A percentile compares a stretch with the other conserved stretches of the same genome.
These are phyloP conservation scores for Ramaria rubella DNA, from an alignment of 768 basidiomycete species.

Conservation along the genomic window DNA sequence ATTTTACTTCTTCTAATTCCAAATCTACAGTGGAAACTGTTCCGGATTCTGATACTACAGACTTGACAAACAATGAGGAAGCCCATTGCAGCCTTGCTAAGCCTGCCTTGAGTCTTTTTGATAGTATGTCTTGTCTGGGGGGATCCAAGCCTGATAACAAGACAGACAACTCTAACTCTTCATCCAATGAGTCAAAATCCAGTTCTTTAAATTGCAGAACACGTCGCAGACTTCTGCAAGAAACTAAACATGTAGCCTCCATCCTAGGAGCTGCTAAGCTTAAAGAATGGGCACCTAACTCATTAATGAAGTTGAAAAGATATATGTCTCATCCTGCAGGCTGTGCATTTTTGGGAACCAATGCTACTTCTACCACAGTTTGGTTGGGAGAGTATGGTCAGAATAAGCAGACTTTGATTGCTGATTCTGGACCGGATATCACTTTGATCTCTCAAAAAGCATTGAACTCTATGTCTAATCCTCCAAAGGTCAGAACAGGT, in stretches of 20 bases:
- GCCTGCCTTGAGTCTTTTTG: too few relatives aligned
- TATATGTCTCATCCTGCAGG: slow-evolving; percentile 24
- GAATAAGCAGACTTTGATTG: slow-evolving; percentile 10
- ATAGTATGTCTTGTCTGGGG: too few relatives aligned
- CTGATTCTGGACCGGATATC: slow-evolving; percentile 32
- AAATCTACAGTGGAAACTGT: too few relatives aligned
- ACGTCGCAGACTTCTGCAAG: not conserved
- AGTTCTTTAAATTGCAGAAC: slow-evolving; percentile 10
- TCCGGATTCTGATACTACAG: too few relatives aligned
- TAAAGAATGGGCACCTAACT: not conserved
- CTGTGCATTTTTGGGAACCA: slow-evolving; percentile 27
- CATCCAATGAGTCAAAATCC: slow-evolving; percentile 18
- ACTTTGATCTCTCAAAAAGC: slow-evolving; percentile 26
- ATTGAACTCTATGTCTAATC: slow-evolving; percentile 1
- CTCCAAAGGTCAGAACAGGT: slow-evolving; percentile 20
- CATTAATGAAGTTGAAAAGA: not conserved
- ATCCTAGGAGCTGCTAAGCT: not conserved
- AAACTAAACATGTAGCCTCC: not conserved
- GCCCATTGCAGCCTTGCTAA: too few relatives aligned
- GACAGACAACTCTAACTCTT: too few relatives aligned
- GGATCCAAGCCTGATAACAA: too few relatives aligned
- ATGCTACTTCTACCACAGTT: slow-evolving; percentile 18
- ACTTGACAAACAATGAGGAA: too few relatives aligned
- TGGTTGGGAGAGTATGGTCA: slow-evolving; percentile 7
- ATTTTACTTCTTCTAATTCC: too few relatives aligned